Conservation (phyloP, 345 rosid species). For the Salix koriyanagi region DNA sequence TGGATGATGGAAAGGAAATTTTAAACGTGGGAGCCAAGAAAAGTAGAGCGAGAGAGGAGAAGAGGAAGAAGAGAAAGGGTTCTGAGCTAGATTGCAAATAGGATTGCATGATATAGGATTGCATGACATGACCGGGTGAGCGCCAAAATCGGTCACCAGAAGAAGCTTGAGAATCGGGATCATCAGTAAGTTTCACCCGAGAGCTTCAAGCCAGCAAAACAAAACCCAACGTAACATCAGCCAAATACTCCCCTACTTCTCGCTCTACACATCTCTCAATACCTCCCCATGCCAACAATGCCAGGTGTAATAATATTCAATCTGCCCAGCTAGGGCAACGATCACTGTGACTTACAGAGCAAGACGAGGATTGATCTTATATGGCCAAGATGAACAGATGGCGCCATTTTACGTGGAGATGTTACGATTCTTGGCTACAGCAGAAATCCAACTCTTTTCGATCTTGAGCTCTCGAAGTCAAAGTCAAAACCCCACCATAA, state of each 20-base stretch:
- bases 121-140: constrained; percentile 46
- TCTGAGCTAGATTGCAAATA: constrained; percentile 30
- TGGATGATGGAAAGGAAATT: constrained; percentile 15
- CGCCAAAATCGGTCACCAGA: constrained; percentile 45
- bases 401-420: too few relatives aligned
- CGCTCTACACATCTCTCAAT: background rate
- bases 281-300: too few relatives aligned
- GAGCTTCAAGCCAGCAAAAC: constrained; percentile 19
- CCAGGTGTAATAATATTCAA: too few relatives aligned
- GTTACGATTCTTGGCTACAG: too few relatives aligned
- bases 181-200: constrained; percentile 13
- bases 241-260: constrained; percentile 9
- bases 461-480: background rate
- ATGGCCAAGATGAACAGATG: too few relatives aligned
- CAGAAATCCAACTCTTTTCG: background rate
- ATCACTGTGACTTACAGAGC: too few relatives aligned
- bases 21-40: constrained; percentile 18
- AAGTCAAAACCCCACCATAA: background rate
- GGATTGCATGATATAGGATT: constrained; percentile 33
- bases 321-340: too few relatives aligned
- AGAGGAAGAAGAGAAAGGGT: constrained; percentile 17
- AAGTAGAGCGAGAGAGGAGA: constrained; percentile 11
- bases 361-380: too few relatives aligned
- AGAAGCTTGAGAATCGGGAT: constrained; percentile 50
- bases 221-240: background rate